phyloP scores from a whole-genome alignment of 768 basidiomycete species.

The Naganishia friedmannii region DNA sequence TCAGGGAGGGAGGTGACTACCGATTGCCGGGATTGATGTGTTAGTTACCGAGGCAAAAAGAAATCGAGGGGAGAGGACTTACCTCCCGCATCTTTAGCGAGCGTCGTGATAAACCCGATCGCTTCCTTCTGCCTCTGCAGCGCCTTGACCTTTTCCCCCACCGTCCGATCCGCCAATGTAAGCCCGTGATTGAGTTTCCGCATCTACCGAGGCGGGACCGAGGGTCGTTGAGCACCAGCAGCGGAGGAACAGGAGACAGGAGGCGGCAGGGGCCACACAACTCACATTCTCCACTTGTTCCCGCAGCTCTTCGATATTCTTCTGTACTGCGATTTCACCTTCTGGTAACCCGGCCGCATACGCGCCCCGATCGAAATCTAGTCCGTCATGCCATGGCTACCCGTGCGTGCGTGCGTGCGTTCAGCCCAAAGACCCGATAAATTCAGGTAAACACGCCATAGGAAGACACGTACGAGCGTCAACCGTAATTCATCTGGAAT shows the following conservation, averaged over 20 bases:
- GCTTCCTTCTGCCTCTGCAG: slow-evolving; percentile 48
- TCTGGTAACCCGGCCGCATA: slow-evolving; percentile 51
- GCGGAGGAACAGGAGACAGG: too few relatives aligned
- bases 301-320: slow-evolving; percentile 67
- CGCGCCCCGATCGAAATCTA: slow-evolving; percentile 65
- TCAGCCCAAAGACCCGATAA: neutral
- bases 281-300: slow-evolving; percentile 68
- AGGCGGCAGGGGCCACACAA: too few relatives aligned
- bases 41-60: too few relatives aligned
- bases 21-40: too few relatives aligned
- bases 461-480: slow-evolving; percentile 40
- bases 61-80: slow-evolving; percentile 30
- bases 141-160: slow-evolving; percentile 57
- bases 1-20: slow-evolving; percentile 29
- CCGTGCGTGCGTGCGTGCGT: too few relatives aligned
- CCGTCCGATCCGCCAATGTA: slow-evolving; percentile 58
- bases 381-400: slow-evolving; percentile 60
- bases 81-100: slow-evolving; percentile 41
- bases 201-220: slow-evolving; percentile 56
- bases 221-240: too few relatives aligned
- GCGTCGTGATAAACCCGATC: slow-evolving; percentile 44
- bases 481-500: slow-evolving; percentile 53
- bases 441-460: neutral
- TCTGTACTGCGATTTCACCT: slow-evolving; percentile 58
- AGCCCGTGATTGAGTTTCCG: slow-evolving; percentile 64